Conservation (phyloP, 305 asterid genomes). For the Coffea humblotiana region DNA sequence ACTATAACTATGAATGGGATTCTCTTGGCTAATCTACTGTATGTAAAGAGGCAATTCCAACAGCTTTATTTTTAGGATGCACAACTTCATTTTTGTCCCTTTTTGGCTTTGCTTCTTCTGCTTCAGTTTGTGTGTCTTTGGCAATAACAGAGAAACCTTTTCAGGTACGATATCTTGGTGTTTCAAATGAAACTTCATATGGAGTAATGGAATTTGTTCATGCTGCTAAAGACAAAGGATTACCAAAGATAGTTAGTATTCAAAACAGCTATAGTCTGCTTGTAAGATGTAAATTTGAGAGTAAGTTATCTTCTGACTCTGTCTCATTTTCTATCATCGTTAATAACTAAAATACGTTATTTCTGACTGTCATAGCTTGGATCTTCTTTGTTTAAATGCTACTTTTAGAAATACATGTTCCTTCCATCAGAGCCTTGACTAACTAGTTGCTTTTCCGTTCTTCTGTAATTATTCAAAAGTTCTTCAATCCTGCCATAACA, state of each 20-base stretch:
- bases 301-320: slow-evolving; percentile 45
- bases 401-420: neutral
- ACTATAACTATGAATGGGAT: neutral
- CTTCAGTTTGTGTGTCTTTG: slow-evolving; percentile 1
- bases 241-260: slow-evolving; percentile 90
- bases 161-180: slow-evolving; percentile 92
- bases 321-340: neutral
- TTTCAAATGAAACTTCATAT: slow-evolving; percentile 92
- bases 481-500: neutral
- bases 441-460: neutral
- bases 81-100: neutral
- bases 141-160: slow-evolving; percentile 17
- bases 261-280: slow-evolving; percentile 84
- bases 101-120: slow-evolving; percentile 6
- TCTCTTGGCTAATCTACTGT: neutral
- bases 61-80: neutral
- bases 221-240: slow-evolving; percentile 82
- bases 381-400: neutral
- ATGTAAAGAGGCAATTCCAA: neutral
- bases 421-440: neutral
- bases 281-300: slow-evolving; percentile 73
- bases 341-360: neutral
- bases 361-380: slow-evolving; percentile 2
- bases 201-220: slow-evolving; percentile 94
- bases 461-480: neutral